Evolutionary conservation across 179 eudicot genomes (phyloP).

Genomic region (Corrigiola litoralis): DNA sequence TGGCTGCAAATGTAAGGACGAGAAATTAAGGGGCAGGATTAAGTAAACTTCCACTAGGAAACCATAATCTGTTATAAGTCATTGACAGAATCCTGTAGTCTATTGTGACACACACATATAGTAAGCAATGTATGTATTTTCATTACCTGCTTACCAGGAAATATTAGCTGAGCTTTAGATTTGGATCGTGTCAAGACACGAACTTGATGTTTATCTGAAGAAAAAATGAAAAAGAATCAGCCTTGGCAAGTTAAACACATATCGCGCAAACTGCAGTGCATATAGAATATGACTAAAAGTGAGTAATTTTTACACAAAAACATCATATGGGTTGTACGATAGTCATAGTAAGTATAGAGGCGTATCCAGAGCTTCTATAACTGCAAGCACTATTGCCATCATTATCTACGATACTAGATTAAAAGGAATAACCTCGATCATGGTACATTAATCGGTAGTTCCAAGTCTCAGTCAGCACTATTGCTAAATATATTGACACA

Average conservation of each 20-base stretch:
- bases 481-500: not conserved
- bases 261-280: not conserved
- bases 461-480: not conserved
- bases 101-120: not conserved
- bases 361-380: not conserved
- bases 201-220: conserved; percentile 72
- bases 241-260: not conserved
- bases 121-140: not conserved
- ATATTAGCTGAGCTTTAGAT: conserved; percentile 69
- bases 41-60: not conserved
- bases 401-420: not conserved
- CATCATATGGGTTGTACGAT: not conserved
- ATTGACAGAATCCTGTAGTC: not conserved
- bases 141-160: conserved; percentile 99
- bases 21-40: not conserved
- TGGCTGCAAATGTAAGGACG: conserved; percentile 31
- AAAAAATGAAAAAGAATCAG: conserved; percentile 9
- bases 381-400: not conserved
- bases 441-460: not conserved
- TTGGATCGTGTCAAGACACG: conserved; percentile 82
- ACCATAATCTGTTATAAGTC: not conserved
- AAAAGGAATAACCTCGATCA: not conserved
- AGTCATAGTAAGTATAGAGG: not conserved
- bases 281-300: not conserved
- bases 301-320: conserved; percentile 6